Evolutionary conservation across 2,329 filamentous ascomycete genomes (phyloP), one percentile per base, ranked within the genome.

Genomic region (Passalora sequoiae): DNA sequence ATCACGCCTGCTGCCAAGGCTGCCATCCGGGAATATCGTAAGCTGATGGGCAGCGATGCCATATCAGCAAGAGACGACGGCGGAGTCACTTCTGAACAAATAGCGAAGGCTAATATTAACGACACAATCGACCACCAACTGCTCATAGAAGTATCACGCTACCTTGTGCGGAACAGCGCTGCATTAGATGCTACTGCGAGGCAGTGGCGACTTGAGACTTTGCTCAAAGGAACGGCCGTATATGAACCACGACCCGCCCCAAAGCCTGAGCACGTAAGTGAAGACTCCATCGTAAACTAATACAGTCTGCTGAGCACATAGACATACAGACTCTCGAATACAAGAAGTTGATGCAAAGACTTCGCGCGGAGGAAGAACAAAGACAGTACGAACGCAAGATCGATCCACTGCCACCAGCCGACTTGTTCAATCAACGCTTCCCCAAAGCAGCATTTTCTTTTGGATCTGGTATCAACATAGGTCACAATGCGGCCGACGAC

Each of bases 341-440:
- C 69, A 86, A 87, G 64, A 84, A 83, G 5, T 73, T 95, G 1
- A 97, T 97, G 88, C 81, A 81, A 17, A 81, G 83, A 12, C 79
- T 98, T 15, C 86, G 88, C 50, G 80, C 77, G 47, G 82, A 92
- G 58, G 84, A 91, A 68, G 89, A 97, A 70, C 77, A 81, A 53
- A 80, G 84, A 49, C 76, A 80, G 40, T 98, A 97, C 71, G 78
- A 87, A 54, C 80, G 83, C 60, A 88, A 97, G 81, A 69, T 84
- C 38, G 81, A 83, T 50, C 78, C 82, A 1, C 66, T 70, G 2
- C 65, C 73, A 1, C 64, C 69, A 1, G 61, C 70, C 49, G 80
- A 85, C 51, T 74, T 76, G 13, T 82, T 84, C 57, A 65, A 72
- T 21, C 74, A 79, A 49, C 75, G 74, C 33, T 81, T 80, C 55